Conservation (phyloP, 768 basidiomycete species). For the Rhodotorula babjevae region DNA sequence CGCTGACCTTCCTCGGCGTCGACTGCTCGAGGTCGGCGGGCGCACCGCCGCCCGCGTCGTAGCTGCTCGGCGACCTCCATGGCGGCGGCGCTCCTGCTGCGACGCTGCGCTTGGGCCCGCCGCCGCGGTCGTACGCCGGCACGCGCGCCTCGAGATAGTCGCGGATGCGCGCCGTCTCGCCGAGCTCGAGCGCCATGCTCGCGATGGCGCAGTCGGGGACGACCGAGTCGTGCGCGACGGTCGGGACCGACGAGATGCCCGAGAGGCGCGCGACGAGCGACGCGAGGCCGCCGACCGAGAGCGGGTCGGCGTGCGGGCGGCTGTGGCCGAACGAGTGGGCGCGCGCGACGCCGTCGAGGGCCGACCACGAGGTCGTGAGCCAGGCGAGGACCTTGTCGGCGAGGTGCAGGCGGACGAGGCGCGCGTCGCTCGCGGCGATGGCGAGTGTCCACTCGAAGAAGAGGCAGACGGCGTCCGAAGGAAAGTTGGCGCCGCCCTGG, state of each 20-base stretch:
- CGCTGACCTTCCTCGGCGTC: conserved; percentile 52
- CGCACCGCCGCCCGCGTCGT: conserved; percentile 41
- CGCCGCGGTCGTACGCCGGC: conserved; percentile 14
- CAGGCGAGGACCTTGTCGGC: conserved; percentile 80
- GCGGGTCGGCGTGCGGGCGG: conserved; percentile 29
- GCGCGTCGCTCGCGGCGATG: conserved; percentile 72
- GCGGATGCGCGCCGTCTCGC: conserved; percentile 58
- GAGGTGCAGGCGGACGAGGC: conserved; percentile 75
- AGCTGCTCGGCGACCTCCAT: conserved; percentile 58
- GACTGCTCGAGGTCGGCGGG: conserved; percentile 53
- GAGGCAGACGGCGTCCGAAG: conserved; percentile 82
- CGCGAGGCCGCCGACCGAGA: conserved; percentile 5
- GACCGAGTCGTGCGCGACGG: conserved; percentile 42
- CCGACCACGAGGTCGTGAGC: conserved; percentile 68
- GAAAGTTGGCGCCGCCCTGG: conserved; percentile 73
- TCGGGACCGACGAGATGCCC: not conserved
- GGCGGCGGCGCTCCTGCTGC: conserved; percentile 51
- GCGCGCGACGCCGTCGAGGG: conserved; percentile 47
- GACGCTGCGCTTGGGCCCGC: conserved; percentile 47
- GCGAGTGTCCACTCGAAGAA: conserved; percentile 68
- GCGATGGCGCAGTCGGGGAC: conserved; percentile 69
- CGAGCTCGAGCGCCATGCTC: conserved; percentile 59
- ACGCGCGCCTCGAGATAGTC: conserved; percentile 55
- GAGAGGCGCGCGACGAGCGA: conserved; percentile 20
- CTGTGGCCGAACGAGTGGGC: conserved; percentile 21